Conservation (phyloP, 768 basidiomycete genomes). For the Leccinum incarnatum region DNA sequence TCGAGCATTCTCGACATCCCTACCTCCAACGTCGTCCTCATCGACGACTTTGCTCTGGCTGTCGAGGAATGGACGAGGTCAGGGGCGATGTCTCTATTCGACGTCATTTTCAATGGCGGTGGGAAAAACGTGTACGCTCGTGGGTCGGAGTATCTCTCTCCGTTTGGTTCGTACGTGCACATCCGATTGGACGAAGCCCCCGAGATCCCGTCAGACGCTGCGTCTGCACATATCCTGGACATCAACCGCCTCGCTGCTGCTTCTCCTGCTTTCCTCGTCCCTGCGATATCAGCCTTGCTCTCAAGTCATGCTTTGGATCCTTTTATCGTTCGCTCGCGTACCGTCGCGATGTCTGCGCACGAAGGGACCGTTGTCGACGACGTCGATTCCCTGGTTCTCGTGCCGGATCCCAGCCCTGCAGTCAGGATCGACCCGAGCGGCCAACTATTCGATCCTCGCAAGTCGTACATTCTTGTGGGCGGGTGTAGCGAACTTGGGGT, state of each 20-base stretch:
- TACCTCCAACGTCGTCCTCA: slow-evolving; percentile 6
- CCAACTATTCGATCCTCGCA: slow-evolving; percentile 31
- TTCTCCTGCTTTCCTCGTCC: slow-evolving; percentile 19
- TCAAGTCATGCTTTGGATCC: slow-evolving; percentile 17
- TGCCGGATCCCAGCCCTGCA: slow-evolving; percentile 6
- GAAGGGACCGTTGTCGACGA: neutral
- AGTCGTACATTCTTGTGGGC: slow-evolving; percentile 21
- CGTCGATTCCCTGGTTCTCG: slow-evolving; percentile 17
- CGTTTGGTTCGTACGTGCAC: slow-evolving; percentile 27
- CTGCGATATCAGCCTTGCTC: slow-evolving; percentile 18
- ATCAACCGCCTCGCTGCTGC: slow-evolving; percentile 20
- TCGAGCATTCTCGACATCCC: slow-evolving; percentile 13
- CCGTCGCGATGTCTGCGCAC: slow-evolving; percentile 13
- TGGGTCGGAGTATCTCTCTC: slow-evolving; percentile 21
- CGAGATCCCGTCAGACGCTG: slow-evolving; percentile 18
- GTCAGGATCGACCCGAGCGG: slow-evolving; percentile 25
- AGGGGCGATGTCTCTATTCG: slow-evolving; percentile 16
- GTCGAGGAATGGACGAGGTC: slow-evolving; percentile 13
- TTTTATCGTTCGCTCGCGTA: slow-evolving; percentile 10
- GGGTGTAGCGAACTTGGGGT: slow-evolving; percentile 25
- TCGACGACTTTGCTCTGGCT: slow-evolving; percentile 13
- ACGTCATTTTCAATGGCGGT: slow-evolving; percentile 26
- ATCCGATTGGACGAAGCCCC: slow-evolving; percentile 14
- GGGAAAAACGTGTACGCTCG: slow-evolving; percentile 14
- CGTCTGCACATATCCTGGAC: slow-evolving; percentile 20